Evolutionary conservation across 257 asterid species (phyloP).

Genomic region (Capsicum rhomboideum): DNA sequence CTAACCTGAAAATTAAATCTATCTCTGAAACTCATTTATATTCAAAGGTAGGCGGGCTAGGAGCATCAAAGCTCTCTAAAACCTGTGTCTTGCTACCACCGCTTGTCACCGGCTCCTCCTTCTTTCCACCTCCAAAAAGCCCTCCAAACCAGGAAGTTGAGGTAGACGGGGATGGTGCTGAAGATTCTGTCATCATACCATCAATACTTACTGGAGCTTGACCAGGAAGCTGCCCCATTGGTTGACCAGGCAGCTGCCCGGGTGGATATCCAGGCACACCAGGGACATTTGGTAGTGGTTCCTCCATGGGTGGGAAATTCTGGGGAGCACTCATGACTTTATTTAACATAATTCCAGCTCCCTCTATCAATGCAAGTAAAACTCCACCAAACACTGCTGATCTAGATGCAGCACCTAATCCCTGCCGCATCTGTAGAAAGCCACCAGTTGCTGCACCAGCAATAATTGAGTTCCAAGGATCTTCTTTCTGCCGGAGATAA

Average conservation of each 20-base stretch:
- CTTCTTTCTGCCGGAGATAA: constrained; percentile 75
- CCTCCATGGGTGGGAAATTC: too few species aligned
- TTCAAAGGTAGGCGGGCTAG: constrained; percentile 83
- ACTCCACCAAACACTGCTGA: constrained; percentile 76
- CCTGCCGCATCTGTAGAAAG: constrained; percentile 79
- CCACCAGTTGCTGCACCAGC: constrained; percentile 98
- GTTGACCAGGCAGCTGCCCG: too few species aligned
- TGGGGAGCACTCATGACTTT: too few species aligned
- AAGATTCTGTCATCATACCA: constrained; percentile 19
- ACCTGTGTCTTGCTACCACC: constrained; percentile 74
- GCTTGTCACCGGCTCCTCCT: constrained; percentile 35
- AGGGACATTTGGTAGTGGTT: too few species aligned
- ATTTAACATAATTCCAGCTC: too few species aligned
- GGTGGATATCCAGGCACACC: too few species aligned
- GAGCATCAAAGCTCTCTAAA: constrained; percentile 92
- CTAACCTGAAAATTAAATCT: not conserved
- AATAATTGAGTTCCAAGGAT: constrained; percentile 85
- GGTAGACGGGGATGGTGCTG: constrained; percentile 22
- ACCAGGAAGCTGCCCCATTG: constrained; percentile 64
- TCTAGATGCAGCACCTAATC: constrained; percentile 59
- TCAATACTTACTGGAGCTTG: constrained; percentile 47
- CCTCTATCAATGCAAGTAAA: too few species aligned
- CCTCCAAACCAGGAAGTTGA: constrained; percentile 84
- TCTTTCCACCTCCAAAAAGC: constrained; percentile 46
- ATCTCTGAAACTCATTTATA: constrained; percentile 37